Evolutionary conservation across 1,139 yeast genomes (phyloP).

Genomic region (Yamadazyma dushanensis): DNA sequence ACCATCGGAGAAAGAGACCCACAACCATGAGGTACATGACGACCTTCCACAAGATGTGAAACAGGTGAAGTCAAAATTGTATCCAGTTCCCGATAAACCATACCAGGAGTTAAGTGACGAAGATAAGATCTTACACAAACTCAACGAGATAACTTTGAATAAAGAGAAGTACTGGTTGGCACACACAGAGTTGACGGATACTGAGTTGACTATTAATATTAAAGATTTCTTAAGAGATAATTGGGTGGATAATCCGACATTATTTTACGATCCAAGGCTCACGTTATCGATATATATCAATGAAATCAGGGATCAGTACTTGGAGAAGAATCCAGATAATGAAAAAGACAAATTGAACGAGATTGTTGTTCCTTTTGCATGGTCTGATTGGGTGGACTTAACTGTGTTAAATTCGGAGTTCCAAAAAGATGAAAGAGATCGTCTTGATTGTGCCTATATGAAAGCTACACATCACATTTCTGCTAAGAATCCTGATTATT

Average conservation of each 20-base stretch:
- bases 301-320: constrained; percentile 24
- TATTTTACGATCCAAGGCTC: constrained; percentile 42
- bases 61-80: constrained; percentile 10
- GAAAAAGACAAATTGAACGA: constrained; percentile 15
- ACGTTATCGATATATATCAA: constrained; percentile 33
- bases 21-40: constrained; percentile 10
- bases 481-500: constrained; percentile 22
- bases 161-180: constrained; percentile 29
- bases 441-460: constrained; percentile 21
- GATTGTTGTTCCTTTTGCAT: constrained; percentile 26
- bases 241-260: constrained; percentile 20
- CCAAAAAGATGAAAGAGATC: constrained; percentile 17
- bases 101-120: constrained; percentile 17
- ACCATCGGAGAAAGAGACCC: constrained; percentile 6
- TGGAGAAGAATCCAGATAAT: constrained; percentile 12
- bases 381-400: constrained; percentile 34
- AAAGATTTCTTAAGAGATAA: constrained; percentile 20
- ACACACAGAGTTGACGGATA: constrained; percentile 28
- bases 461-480: constrained; percentile 22
- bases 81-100: constrained; percentile 18
- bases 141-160: constrained; percentile 20
- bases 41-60: constrained; percentile 10
- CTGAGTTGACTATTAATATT: constrained; percentile 22
- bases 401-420: constrained; percentile 22
- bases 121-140: constrained; percentile 21